phyloP scores from a whole-genome alignment of 345 rosid species.

The Pelargonium nanum region DNA sequence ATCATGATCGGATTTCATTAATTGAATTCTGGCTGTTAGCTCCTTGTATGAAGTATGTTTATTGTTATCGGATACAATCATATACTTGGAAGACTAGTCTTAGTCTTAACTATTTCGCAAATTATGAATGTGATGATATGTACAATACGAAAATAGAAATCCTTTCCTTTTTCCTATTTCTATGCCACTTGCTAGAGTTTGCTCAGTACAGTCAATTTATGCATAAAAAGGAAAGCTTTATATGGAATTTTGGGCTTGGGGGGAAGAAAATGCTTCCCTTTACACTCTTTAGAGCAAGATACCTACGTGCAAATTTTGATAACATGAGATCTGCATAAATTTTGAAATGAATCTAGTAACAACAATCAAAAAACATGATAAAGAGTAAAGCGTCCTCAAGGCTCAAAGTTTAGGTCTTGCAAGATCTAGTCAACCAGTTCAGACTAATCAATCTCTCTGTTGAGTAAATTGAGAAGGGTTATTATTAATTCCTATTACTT shows the following conservation, averaged over 20 bases:
- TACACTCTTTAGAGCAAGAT: background rate
- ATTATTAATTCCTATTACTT: background rate
- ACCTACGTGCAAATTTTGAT: background rate
- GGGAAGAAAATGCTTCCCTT: background rate
- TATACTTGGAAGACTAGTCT: background rate
- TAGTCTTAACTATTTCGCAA: no score
- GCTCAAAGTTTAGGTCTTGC: background rate
- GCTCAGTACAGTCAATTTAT: no score
- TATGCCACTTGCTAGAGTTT: background rate
- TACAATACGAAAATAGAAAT: background rate
- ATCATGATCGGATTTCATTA: background rate
- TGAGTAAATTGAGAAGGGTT: background rate
- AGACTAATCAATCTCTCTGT: background rate
- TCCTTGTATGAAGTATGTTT: no score
- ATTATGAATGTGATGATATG: no score
- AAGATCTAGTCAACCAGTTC: background rate
- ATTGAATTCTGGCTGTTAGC: no score
- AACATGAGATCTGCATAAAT: background rate
- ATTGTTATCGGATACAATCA: background rate
- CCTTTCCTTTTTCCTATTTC: background rate
- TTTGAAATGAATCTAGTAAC: background rate
- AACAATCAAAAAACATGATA: background rate
- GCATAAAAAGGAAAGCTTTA: background rate
- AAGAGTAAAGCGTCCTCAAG: background rate
- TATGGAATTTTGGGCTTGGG: background rate